Conservation (phyloP, 2,329 filamentous ascomycete species). For the Aspergillus jensenii region DNA sequence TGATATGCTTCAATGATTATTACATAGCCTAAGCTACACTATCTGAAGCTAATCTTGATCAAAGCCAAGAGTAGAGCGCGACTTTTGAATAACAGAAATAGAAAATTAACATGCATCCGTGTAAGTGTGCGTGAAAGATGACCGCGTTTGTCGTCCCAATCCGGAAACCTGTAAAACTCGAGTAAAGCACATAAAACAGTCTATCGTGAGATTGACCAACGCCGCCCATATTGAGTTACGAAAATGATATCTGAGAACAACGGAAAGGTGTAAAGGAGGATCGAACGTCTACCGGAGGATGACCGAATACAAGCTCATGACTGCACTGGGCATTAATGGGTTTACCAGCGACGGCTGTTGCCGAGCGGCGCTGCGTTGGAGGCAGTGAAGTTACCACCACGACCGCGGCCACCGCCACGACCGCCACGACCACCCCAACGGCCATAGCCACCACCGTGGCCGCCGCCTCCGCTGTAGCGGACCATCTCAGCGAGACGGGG, state of each 20-base stretch:
- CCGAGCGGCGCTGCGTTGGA: conserved; percentile 61
- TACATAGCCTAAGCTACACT: conserved; percentile 16
- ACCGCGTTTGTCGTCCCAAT: conserved; percentile 8
- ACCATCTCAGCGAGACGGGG: conserved; percentile 94
- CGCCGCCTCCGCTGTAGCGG: conserved; percentile 83
- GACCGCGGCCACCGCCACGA: conserved; percentile 61
- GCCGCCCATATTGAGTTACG: conserved; percentile 40
- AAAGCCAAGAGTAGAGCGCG: conserved; percentile 8
- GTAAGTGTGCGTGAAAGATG: conserved; percentile 7
- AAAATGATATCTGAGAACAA: conserved; percentile 22
- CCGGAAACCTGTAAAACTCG: conserved; percentile 12
- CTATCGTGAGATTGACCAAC: conserved; percentile 40
- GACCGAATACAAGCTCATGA: conserved; percentile 28
- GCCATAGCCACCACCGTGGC: conserved; percentile 62
- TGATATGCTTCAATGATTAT: not conserved
- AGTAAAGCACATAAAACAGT: conserved; percentile 28
- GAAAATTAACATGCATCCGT: conserved; percentile 19
- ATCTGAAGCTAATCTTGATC: conserved; percentile 13
- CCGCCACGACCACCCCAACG: conserved; percentile 66
- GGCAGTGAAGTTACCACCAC: conserved; percentile 52
- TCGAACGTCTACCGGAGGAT: conserved; percentile 30
- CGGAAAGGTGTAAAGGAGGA: conserved; percentile 13
- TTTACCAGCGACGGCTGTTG: conserved; percentile 58
- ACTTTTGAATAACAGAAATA: conserved; percentile 16
- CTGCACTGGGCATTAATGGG: conserved; percentile 19